Conservation (phyloP, 192 early-diverging fungal species). For the Phlyctochytrium bullatum region DNA sequence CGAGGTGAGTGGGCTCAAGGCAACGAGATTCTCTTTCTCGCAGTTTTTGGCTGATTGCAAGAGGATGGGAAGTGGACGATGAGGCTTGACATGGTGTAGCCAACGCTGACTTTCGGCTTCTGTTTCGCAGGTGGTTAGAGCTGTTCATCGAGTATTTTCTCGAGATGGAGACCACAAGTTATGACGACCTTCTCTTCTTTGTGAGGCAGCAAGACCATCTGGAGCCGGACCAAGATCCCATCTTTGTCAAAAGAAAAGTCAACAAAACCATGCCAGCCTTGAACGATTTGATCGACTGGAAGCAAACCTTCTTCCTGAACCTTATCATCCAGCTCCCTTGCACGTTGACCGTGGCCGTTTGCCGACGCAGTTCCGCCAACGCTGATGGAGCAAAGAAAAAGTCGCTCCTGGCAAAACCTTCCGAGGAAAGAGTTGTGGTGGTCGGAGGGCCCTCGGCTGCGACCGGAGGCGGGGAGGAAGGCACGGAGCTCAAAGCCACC, state of each 20-base stretch:
- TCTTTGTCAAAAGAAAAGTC: conserved; percentile 81
- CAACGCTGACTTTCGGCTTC: not conserved
- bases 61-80: not conserved
- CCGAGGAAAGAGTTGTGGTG: not conserved
- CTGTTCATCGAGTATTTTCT: conserved; percentile 74
- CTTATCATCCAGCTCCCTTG: conserved; percentile 89
- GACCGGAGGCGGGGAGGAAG: not conserved
- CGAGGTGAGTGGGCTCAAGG: conserved; percentile 35
- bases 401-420: not conserved
- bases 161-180: conserved; percentile 58
- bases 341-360: conserved; percentile 86
- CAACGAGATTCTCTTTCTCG: not conserved
- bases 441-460: no score
- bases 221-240: conserved; percentile 59
- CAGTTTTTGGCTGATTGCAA: no score
- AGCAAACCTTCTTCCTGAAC: conserved; percentile 88
- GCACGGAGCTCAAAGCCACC: not conserved
- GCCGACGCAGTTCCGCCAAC: conserved; percentile 38
- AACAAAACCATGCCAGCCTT: conserved; percentile 62
- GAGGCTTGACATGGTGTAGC: not conserved
- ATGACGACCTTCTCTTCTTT: conserved; percentile 88
- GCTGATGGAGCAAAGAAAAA: not conserved
- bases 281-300: conserved; percentile 79
- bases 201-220: conserved; percentile 53
- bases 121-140: conserved; percentile 48